Conservation (phyloP, 2,329 filamentous ascomycete species). For the Apiospora koreana region DNA sequence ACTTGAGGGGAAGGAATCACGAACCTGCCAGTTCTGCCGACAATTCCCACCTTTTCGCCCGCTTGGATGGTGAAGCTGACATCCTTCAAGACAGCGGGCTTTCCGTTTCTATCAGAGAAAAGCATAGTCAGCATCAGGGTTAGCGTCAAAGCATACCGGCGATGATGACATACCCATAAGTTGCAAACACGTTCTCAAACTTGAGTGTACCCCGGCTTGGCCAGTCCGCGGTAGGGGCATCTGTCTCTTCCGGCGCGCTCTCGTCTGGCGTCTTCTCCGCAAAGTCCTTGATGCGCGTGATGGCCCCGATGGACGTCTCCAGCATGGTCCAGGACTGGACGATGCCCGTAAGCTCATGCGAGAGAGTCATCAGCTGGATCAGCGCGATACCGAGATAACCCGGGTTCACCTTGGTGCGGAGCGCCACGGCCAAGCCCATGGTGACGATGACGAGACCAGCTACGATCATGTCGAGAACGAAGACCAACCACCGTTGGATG, state of each 20-base stretch:
- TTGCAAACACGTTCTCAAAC: conserved; percentile 15
- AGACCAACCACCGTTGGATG: conserved; percentile 34
- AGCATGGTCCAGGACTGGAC: conserved; percentile 17
- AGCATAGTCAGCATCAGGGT: background rate
- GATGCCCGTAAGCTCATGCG: conserved; percentile 13
- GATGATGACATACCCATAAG: conserved; percentile 12
- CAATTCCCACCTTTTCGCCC: conserved; percentile 15
- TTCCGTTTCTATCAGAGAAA: background rate
- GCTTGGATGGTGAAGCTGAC: conserved; percentile 14
- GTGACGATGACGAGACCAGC: conserved; percentile 29
- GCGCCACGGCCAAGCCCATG: conserved; percentile 25
- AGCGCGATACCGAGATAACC: conserved; percentile 17
- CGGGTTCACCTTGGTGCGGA: conserved; percentile 10
- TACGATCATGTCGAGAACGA: conserved; percentile 34
- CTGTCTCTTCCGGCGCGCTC: background rate
- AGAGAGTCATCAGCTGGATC: conserved; percentile 16
- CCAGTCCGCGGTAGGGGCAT: conserved; percentile 9
- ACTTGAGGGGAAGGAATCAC: background rate
- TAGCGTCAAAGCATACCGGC: background rate
- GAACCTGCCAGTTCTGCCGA: conserved; percentile 19
- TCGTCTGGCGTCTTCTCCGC: conserved; percentile 16
- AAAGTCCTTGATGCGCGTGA: conserved; percentile 17
- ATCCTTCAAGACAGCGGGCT: conserved; percentile 13
- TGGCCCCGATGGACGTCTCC: conserved; percentile 17
- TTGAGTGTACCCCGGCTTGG: conserved; percentile 12